Percentiles rank a stretch among this genome's conserved stretches.
These are phyloP conservation scores for Phytophthora citrophthora DNA, from an alignment of 352 stramenopile species.

Conservation along the genomic window DNA sequence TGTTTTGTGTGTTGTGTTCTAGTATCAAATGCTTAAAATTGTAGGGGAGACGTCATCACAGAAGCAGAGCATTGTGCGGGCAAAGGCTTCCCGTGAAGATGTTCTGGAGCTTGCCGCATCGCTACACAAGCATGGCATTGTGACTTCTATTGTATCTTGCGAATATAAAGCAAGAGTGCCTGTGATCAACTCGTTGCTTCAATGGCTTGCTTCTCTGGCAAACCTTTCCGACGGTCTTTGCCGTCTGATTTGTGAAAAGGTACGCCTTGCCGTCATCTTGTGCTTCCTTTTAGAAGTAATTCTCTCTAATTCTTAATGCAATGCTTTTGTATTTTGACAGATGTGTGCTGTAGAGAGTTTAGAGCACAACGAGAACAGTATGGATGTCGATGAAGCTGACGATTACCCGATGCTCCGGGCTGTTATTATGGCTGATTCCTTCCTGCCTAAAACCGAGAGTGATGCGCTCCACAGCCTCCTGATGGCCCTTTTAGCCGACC, in stretches of 20 bases:
- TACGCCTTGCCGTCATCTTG: slow-evolving; percentile 16
- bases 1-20: slow-evolving; percentile 1
- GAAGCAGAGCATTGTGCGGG: slow-evolving; percentile 75
- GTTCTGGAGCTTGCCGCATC: slow-evolving; percentile 73
- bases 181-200: slow-evolving; percentile 72
- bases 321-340: slow-evolving; percentile 19
- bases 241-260: slow-evolving; percentile 84
- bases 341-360: slow-evolving; percentile 48
- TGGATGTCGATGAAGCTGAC: slow-evolving; percentile 45
- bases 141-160: slow-evolving; percentile 80
- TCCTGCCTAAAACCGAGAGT: slow-evolving; percentile 79
- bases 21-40: slow-evolving; percentile 89
- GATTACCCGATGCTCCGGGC: slow-evolving; percentile 71
- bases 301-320: slow-evolving; percentile 17
- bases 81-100: slow-evolving; percentile 71
- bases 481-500: slow-evolving; percentile 96
- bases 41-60: slow-evolving; percentile 75
- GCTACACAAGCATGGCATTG: slow-evolving; percentile 72
- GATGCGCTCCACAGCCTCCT: slow-evolving; percentile 93
- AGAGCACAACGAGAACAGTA: slow-evolving; percentile 43
- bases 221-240: slow-evolving; percentile 85
- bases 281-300: neutral
- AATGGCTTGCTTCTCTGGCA: slow-evolving; percentile 83
- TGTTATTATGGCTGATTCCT: slow-evolving; percentile 87
- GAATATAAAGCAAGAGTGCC: slow-evolving; percentile 76